Conservation (phyloP, 257 asterid species). For the Thymus quinquecostatus region DNA sequence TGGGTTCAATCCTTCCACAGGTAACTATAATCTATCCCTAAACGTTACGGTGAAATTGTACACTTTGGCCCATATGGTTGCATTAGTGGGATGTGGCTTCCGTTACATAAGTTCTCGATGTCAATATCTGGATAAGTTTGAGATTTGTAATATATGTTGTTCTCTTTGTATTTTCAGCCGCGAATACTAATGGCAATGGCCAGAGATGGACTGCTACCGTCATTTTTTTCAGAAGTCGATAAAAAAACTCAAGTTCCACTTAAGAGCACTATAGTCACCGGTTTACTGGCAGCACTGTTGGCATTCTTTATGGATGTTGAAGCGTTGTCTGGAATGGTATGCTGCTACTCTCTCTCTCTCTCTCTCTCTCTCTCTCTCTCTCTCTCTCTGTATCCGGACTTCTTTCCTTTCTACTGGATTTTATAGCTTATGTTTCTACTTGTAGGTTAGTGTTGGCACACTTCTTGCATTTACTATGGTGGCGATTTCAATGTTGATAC, state of each 20-base stretch:
- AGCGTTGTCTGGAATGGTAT: conserved; percentile 98
- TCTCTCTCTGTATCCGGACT: neutral
- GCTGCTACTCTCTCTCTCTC: conserved; percentile 28
- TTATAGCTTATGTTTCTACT: conserved; percentile 25
- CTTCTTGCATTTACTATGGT: conserved; percentile 97
- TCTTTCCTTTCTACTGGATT: neutral
- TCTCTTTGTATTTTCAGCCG: conserved; percentile 56
- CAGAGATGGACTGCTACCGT: conserved; percentile 93
- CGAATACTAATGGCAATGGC: conserved; percentile 99
- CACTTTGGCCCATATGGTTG: neutral
- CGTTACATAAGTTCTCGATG: neutral
- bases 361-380: conserved; percentile 19
- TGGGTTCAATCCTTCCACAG: conserved; percentile 98
- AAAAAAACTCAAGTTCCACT: conserved; percentile 81
- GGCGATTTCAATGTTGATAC: conserved; percentile 83
- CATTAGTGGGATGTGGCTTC: neutral
- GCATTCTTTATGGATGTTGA: conserved; percentile 97
- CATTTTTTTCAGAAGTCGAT: conserved; percentile 82
- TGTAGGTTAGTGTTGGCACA: conserved; percentile 99
- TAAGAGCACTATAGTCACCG: conserved; percentile 79
- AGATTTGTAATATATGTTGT: conserved; percentile 2
- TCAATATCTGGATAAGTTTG: neutral
- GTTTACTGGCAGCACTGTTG: conserved; percentile 71
- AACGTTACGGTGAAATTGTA: neutral
- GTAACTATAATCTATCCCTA: conserved; percentile 38